Percentiles rank a stretch among this genome's conserved stretches.
These are phyloP conservation scores for Paspalum vaginatum DNA, from an alignment of 176 grass and related monocot species.

Conservation along the genomic window DNA sequence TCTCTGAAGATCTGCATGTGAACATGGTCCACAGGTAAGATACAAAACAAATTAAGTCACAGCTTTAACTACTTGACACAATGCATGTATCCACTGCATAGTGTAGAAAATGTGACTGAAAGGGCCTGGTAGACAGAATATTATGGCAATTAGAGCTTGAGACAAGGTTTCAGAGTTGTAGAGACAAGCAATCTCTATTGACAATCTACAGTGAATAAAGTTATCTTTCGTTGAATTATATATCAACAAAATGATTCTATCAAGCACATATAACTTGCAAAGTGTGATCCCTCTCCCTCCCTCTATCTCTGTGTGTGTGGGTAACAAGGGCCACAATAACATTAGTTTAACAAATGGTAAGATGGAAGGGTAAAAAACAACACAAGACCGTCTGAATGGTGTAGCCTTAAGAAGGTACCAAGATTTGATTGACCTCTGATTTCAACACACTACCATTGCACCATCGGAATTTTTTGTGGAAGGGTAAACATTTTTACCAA, in stretches of 20 bases:
- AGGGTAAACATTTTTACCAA: background rate
- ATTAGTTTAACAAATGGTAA: no score
- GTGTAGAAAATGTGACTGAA: background rate
- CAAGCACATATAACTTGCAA: background rate
- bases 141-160: background rate
- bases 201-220: background rate
- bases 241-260: background rate
- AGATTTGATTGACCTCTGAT: no score
- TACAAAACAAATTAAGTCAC: background rate
- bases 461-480: no score
- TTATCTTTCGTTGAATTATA: background rate
- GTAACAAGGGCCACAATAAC: no score
- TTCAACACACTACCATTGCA: no score
- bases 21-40: conserved; percentile 21
- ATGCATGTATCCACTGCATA: background rate
- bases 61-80: conserved; percentile 29
- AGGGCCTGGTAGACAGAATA: background rate
- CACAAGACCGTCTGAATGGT: no score
- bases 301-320: no score
- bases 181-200: background rate
- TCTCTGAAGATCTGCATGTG: conserved; percentile 52
- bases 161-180: background rate
- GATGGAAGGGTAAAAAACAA: no score
- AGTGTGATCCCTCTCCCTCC: background rate
- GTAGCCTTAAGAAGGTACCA: no score